Evolutionary conservation across 2,329 filamentous ascomycete genomes (phyloP), one percentile per base, ranked within the genome.

Genomic region (Escovopsis sp.): DNA sequence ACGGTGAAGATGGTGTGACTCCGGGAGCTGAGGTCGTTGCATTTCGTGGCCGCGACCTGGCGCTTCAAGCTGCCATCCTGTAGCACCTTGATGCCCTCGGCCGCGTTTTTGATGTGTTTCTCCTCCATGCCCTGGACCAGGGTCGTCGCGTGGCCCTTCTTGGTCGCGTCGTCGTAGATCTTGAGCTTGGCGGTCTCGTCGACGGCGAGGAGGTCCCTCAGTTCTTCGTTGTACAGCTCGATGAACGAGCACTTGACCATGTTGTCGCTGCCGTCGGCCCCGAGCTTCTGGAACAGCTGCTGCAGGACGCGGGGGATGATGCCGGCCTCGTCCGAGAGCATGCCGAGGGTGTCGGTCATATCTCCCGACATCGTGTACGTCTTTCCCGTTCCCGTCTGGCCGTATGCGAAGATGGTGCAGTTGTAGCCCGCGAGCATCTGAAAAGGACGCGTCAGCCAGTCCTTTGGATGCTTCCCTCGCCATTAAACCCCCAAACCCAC

Each of bases 311-410:
- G 81, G 20, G 93, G 93, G 47, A 98, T 91, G 51, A 98, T 96
- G 52, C 91, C 91, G 25, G 93, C 91, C 33, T 79, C 81, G 56
- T 96, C 91, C 1, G 89, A 89, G 12, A 94, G 70, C 45, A 94
- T 78, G 2, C 89, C 86, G 32, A 87, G 63, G 0, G 78, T 85
- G 52, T 95, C 84, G 12, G 75, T 84, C 77, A 98, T 95, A 60
- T 98, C 89, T 42, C 91, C 91, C 1, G 89, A 94, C 91, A 98
- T 98, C 20, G 91, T 98, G 62, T 98, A 98, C 12, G 91, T 98
- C 62, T 98, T 98, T 52, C 91, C 91, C 0, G 91, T 98, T 36
- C 91, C 91, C 0, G 91, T 98, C 60, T 98, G 91, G 24, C 91
- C 91, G 59, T 98, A 98, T 30, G 91, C 91, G 54, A 98, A 98